Base-by-base conservation (phyloP, 1,139 yeast genomes). In the Hyphopichia wangnamkhiaoensis region DNA sequence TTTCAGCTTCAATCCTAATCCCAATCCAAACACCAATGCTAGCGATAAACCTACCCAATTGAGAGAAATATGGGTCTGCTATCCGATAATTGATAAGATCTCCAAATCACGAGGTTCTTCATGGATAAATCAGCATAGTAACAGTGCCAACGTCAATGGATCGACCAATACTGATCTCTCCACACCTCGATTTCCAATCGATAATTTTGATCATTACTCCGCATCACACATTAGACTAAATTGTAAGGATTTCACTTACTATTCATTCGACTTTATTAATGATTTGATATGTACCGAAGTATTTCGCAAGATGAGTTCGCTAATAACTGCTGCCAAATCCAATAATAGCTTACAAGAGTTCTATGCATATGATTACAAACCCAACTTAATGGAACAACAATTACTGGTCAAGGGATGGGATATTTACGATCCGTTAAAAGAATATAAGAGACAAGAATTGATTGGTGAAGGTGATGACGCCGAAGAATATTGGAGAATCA, bases 51-150 rank as follows among this genome's bases (percentile, higher is more conserved):
- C 46, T n/a, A 50, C 46, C 38, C 61, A 59, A 23, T 64, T 68
- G 27, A 66, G 82, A 43, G 98, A 93, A 57, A 77, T 89, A 17
- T 93, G 98, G 98, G 76, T 90, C 26, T 86, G 96, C 44, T 93
- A 91, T 60, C 98, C 98, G 0, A 80, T 91, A 49, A 83, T 91
- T 34, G 85, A 82, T 34, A 68, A 75, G 40, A 81, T 87, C 2
- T 77, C 78, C 46, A 80, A 84, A 47, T 73, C 82, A 23, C 53
- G 78, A 46, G 81, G 85, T 20, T 68, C 81, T 3, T 66, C 78
- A 2, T 58, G 69, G 59, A 45, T 65, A 16, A 52, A 38, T 19
- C 52, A 45, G 37, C 47, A 45, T 34, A 39, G 35, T 10, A n/a
- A n/a, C n/a, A n/a, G n/a, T n/a, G n/a, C n/a, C n/a, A n/a, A n/a